A percentile compares a stretch with the other conserved stretches of the same genome.
Conservation (phyloP, 352 stramenopile species). For the Globisporangium paddicum region DNA sequence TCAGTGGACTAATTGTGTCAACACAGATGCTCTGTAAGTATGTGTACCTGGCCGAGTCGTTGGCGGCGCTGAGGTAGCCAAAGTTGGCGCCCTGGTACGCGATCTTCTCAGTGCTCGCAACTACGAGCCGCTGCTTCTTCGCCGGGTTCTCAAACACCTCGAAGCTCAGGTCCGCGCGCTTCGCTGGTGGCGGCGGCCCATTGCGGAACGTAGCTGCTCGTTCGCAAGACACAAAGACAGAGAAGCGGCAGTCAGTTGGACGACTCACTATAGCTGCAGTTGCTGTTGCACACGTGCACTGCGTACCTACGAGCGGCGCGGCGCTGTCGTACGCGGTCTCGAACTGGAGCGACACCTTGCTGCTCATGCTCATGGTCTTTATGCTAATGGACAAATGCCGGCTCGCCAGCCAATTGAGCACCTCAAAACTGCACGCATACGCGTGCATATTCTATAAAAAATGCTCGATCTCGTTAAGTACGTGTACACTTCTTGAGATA, state of each 20-base stretch:
- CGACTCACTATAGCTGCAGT: neutral
- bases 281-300: neutral
- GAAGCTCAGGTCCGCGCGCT: constrained; percentile 62
- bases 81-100: constrained; percentile 86
- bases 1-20: neutral
- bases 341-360: constrained; percentile 58
- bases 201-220: constrained; percentile 75
- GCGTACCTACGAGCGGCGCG: constrained; percentile 58
- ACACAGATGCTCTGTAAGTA: neutral
- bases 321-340: constrained; percentile 49
- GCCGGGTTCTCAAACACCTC: constrained; percentile 75
- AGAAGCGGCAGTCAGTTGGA: neutral
- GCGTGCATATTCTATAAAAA: neutral
- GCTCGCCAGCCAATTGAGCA: constrained; percentile 17
- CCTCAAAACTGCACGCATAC: neutral
- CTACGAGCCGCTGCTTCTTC: constrained; percentile 80
- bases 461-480: too few species aligned
- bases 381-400: constrained; percentile 8
- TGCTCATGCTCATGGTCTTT: constrained; percentile 55
- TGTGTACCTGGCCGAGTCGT: constrained; percentile 70
- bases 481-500: too few species aligned
- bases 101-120: constrained; percentile 74
- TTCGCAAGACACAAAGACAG: neutral
- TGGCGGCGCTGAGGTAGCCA: constrained; percentile 63
- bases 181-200: constrained; percentile 49